phyloP scores from a whole-genome alignment of 2,329 filamentous ascomycete species.

The Apiospora marii region DNA sequence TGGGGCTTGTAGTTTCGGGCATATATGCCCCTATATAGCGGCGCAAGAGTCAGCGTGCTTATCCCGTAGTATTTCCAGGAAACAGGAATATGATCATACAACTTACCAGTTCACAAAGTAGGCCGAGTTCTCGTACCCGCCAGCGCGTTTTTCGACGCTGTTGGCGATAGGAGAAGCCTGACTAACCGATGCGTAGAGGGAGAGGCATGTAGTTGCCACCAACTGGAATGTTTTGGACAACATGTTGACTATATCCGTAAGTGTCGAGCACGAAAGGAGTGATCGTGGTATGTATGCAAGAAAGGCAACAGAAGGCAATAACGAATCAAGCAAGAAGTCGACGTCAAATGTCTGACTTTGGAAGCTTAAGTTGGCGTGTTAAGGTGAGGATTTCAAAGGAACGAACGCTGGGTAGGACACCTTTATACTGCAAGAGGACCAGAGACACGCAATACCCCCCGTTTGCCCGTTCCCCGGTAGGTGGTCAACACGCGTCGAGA shows the following conservation, averaged over 20 bases:
- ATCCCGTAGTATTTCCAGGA: neutral
- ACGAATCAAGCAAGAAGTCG: neutral
- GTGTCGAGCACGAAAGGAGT: slow-evolving; percentile 1
- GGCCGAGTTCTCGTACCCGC: slow-evolving; percentile 52
- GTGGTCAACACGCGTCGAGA: neutral
- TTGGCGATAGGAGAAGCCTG: neutral
- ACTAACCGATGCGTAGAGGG: slow-evolving; percentile 25
- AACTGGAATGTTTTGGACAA: slow-evolving; percentile 3
- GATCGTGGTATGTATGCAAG: neutral
- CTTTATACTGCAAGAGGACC: slow-evolving; percentile 1
- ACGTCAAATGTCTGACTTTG: slow-evolving; percentile 7
- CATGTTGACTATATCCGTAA: neutral
- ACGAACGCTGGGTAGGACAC: neutral
- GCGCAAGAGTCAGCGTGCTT: slow-evolving; percentile 31
- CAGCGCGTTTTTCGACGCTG: slow-evolving; percentile 33
- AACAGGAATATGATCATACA: neutral
- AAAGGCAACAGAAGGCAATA: neutral
- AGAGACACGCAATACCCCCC: neutral
- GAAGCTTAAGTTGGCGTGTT: slow-evolving; percentile 1
- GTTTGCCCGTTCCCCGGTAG: neutral
- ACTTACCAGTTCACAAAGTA: slow-evolving; percentile 60
- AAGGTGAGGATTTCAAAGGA: neutral
- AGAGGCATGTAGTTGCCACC: slow-evolving; percentile 27
- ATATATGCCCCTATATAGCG: slow-evolving; percentile 69
- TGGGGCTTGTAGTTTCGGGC: slow-evolving; percentile 75